Percentiles rank a stretch among this genome's conserved stretches.
These are phyloP conservation scores for Boletus sensibilis DNA, from an alignment of 768 basidiomycete species.

Conservation along the genomic window DNA sequence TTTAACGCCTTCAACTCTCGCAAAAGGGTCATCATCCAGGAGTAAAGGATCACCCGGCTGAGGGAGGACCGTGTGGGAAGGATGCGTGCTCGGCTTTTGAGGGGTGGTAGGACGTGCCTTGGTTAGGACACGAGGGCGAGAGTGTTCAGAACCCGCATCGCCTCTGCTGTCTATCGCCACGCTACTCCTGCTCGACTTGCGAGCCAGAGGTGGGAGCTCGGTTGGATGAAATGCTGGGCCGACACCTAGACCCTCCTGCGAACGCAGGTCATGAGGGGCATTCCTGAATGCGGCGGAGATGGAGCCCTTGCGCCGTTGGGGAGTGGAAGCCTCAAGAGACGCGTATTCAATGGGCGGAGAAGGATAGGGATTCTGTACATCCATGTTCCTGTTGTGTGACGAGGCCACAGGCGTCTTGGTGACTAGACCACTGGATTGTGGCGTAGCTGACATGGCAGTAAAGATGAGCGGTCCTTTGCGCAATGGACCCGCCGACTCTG, in stretches of 20 bases:
- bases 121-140: conserved; percentile 27
- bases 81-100: conserved; percentile 18
- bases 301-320: conserved; percentile 1
- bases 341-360: conserved; percentile 29
- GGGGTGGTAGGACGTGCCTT: conserved; percentile 37
- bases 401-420: conserved; percentile 7
- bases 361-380: conserved; percentile 21
- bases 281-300: not conserved
- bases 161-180: conserved; percentile 10
- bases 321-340: conserved; percentile 5
- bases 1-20: conserved; percentile 51
- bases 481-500: conserved; percentile 18
- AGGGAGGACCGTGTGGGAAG: conserved; percentile 8
- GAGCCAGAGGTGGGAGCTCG: conserved; percentile 14
- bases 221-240: conserved; percentile 4
- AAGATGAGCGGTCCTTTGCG: conserved; percentile 64
- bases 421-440: conserved; percentile 11
- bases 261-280: not conserved
- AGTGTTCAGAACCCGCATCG: conserved; percentile 13
- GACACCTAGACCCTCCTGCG: not conserved
- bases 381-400: conserved; percentile 7
- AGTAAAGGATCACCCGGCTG: conserved; percentile 23
- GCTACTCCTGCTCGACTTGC: conserved; percentile 18
- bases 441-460: conserved; percentile 47
- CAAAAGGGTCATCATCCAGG: conserved; percentile 46